Evolutionary conservation across 805 yeast genomes (phyloP).

Genomic region (Diddensiella transvaalensis): DNA sequence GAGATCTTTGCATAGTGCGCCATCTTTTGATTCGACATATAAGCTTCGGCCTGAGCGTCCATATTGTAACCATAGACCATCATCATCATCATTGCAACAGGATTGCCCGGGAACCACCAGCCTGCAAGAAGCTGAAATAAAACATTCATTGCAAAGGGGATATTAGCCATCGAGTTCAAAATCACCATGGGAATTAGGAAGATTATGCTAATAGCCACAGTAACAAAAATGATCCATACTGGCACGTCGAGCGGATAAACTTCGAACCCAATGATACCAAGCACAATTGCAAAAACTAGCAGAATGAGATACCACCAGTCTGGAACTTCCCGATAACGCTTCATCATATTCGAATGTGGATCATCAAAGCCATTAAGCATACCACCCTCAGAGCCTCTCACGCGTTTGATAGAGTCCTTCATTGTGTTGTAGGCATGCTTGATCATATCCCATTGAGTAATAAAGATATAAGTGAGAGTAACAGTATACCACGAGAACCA

Average conservation of each 20-base stretch:
- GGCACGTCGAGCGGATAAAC: conserved; percentile 42
- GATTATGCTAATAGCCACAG: conserved; percentile 48
- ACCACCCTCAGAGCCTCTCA: conserved; percentile 30
- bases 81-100: conserved; percentile 49
- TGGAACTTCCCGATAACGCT: conserved; percentile 63
- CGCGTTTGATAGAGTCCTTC: conserved; percentile 12
- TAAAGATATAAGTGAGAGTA: conserved; percentile 45
- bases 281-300: conserved; percentile 40
- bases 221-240: conserved; percentile 59
- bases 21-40: conserved; percentile 52
- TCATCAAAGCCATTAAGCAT: conserved; percentile 34
- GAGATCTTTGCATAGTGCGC: conserved; percentile 43
- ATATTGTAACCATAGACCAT: conserved; percentile 42
- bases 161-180: conserved; percentile 57
- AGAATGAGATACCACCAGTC: conserved; percentile 66
- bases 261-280: conserved; percentile 42
- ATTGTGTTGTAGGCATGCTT: conserved; percentile 12
- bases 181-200: conserved; percentile 60
- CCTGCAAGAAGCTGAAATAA: conserved; percentile 63
- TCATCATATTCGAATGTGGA: conserved; percentile 39
- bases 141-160: conserved; percentile 55
- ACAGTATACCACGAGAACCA: conserved; percentile 50
- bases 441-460: conserved; percentile 40
- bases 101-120: conserved; percentile 61
- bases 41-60: conserved; percentile 61